A percentile compares a stretch with the other conserved stretches of the same genome.
These are phyloP conservation scores for Bothriochloa decipiens DNA, from an alignment of 176 grass and related monocot species.

Conservation along the genomic window DNA sequence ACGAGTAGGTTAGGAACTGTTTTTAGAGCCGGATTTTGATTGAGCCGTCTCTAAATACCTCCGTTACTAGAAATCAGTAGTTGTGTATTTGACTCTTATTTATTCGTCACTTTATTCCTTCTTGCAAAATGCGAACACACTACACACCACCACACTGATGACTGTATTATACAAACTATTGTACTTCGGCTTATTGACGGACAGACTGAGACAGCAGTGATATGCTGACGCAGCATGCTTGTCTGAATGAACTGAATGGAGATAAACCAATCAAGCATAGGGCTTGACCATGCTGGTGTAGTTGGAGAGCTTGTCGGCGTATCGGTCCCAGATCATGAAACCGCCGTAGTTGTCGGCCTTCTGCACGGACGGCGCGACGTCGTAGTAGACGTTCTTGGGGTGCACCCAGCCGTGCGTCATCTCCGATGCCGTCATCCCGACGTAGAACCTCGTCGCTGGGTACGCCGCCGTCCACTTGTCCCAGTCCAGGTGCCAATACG, in stretches of 20 bases:
- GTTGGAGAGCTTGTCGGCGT: not conserved
- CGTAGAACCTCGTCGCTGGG: conserved; percentile 36
- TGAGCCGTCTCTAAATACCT: too few relatives aligned
- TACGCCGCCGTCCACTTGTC: conserved; percentile 35
- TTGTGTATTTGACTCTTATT: too few relatives aligned
- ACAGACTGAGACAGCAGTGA: too few relatives aligned
- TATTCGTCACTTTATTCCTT: too few relatives aligned
- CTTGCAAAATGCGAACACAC: too few relatives aligned
- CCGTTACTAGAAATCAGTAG: too few relatives aligned
- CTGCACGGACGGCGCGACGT: conserved; percentile 12
- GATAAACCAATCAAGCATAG: not conserved
- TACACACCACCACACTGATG: too few relatives aligned
- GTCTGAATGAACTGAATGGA: not conserved
- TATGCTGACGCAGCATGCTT: not conserved
- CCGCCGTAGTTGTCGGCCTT: conserved; percentile 11
- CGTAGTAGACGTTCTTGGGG: conserved; percentile 35
- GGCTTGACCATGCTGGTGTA: conserved; percentile 11
- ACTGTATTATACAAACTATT: too few relatives aligned
- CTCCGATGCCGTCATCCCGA: conserved; percentile 21
- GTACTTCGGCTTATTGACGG: too few relatives aligned
- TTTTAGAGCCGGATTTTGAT: too few relatives aligned
- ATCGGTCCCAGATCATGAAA: conserved; percentile 28
- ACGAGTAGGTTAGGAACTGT: too few relatives aligned
- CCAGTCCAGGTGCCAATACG: conserved; percentile 23
- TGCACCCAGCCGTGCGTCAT: not conserved